Percentiles rank a stretch among this genome's conserved stretches.
phyloP scores from a whole-genome alignment of 2,329 filamentous ascomycete genomes.

The Arthrinium phaeospermum region DNA sequence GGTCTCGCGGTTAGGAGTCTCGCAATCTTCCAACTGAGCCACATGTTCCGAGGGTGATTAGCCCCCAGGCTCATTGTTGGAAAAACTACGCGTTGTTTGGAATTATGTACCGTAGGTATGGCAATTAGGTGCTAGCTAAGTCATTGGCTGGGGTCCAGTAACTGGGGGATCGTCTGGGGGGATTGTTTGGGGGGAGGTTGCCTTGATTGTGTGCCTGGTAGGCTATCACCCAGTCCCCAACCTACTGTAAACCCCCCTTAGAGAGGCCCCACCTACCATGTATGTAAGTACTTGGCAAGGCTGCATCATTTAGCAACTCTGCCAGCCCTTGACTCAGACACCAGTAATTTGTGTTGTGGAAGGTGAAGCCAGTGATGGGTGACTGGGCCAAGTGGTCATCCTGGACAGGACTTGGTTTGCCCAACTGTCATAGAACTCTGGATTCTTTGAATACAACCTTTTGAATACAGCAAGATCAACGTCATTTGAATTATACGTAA shows the following conservation, averaged over 20 bases:
- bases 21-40: background rate
- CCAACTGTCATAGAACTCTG: background rate
- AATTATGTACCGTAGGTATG: background rate
- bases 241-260: too few species aligned
- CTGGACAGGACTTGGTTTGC: background rate
- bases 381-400: background rate
- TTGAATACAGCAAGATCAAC: background rate
- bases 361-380: background rate
- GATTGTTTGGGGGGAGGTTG: background rate
- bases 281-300: background rate
- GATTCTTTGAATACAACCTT: too few species aligned
- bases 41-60: background rate
- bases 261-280: too few species aligned
- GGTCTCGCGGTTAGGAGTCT: background rate
- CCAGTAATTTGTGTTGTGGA: background rate
- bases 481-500: background rate
- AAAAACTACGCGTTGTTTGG: too few species aligned
- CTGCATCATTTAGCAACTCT: background rate
- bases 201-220: background rate
- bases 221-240: too few species aligned
- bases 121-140: background rate
- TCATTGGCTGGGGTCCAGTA: background rate
- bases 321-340: background rate
- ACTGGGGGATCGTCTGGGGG: too few species aligned
- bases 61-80: background rate